Percentiles rank a stretch among this genome's conserved stretches.
phyloP scores from a whole-genome alignment of 257 asterid species.

The Dorcoceras hygrometricum region DNA sequence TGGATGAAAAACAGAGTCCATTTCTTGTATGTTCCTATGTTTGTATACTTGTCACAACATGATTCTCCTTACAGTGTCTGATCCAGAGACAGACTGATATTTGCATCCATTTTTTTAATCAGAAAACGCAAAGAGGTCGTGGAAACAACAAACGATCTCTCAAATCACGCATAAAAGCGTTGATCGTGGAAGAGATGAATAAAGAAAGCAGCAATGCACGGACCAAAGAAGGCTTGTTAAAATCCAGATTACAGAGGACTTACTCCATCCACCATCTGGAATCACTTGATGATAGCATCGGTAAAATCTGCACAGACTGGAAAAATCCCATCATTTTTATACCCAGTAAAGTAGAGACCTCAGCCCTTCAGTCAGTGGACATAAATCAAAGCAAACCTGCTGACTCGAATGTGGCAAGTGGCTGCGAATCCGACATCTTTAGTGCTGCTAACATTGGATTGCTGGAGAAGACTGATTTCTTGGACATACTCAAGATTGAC shows the following conservation, averaged over 20 bases:
- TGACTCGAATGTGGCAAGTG: slow-evolving; percentile 8
- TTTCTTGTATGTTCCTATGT: slow-evolving; percentile 34
- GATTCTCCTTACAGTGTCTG: neutral
- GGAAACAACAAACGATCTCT: slow-evolving; percentile 47
- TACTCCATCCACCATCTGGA: slow-evolving; percentile 66
- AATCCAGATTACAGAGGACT: slow-evolving; percentile 43
- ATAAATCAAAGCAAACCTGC: slow-evolving; percentile 6
- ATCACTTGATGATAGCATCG: slow-evolving; percentile 30
- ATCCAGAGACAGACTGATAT: slow-evolving; percentile 5
- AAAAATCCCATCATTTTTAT: slow-evolving; percentile 37
- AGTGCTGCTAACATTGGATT: slow-evolving; percentile 20
- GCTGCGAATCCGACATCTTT: slow-evolving; percentile 1
- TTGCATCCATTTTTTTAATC: slow-evolving; percentile 29
- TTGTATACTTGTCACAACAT: neutral
- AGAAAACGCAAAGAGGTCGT: slow-evolving; percentile 29
- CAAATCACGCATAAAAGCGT: slow-evolving; percentile 52
- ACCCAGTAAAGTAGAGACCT: slow-evolving; percentile 30
- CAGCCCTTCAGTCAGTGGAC: slow-evolving; percentile 21
- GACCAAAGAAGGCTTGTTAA: slow-evolving; percentile 26
- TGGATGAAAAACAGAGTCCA: slow-evolving; percentile 36
- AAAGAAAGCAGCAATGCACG: slow-evolving; percentile 25
- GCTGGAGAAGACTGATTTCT: slow-evolving; percentile 27
- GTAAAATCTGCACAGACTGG: slow-evolving; percentile 38
- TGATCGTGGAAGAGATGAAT: slow-evolving; percentile 39
- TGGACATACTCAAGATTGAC: slow-evolving; percentile 49